Percentiles rank a stretch among this genome's conserved stretches.
Conservation (phyloP, 768 basidiomycete genomes). For the Termitomyces sp. region DNA sequence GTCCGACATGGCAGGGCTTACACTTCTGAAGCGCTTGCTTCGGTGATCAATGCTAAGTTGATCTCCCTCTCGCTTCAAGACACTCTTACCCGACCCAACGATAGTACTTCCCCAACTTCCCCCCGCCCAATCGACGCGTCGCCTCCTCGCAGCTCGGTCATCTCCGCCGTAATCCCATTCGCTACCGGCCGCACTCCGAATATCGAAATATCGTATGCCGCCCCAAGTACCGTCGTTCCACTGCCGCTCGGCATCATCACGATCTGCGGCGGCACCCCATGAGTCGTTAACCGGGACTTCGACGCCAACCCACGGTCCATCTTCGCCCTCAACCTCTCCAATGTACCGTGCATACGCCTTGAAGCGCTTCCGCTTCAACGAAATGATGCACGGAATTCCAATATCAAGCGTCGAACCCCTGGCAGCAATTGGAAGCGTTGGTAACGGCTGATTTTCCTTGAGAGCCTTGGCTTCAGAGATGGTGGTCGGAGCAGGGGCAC, state of each 20-base stretch:
- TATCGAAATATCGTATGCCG: slow-evolving; percentile 81
- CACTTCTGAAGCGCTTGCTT: slow-evolving; percentile 67
- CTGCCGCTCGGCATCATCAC: slow-evolving; percentile 48
- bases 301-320: slow-evolving; percentile 86
- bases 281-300: slow-evolving; percentile 65
- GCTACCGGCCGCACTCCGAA: slow-evolving; percentile 38
- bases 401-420: slow-evolving; percentile 74
- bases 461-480: slow-evolving; percentile 13
- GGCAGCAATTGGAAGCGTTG: slow-evolving; percentile 19
- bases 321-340: slow-evolving; percentile 77
- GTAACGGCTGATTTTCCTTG: slow-evolving; percentile 15
- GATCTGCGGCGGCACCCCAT: slow-evolving; percentile 17
- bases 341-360: slow-evolving; percentile 86
- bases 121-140: slow-evolving; percentile 32
- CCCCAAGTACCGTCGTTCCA: slow-evolving; percentile 87
- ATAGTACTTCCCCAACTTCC: slow-evolving; percentile 20
- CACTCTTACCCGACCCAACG: slow-evolving; percentile 22
- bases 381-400: slow-evolving; percentile 88
- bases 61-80: slow-evolving; percentile 37
- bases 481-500: background rate
- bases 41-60: slow-evolving; percentile 40
- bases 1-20: slow-evolving; percentile 60
- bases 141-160: slow-evolving; percentile 39
- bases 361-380: slow-evolving; percentile 77
- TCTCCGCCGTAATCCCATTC: slow-evolving; percentile 64